Percentiles rank a stretch among this genome's conserved stretches.
Conservation (phyloP, 148 eudicot species). For the Polygonum maritimum region DNA sequence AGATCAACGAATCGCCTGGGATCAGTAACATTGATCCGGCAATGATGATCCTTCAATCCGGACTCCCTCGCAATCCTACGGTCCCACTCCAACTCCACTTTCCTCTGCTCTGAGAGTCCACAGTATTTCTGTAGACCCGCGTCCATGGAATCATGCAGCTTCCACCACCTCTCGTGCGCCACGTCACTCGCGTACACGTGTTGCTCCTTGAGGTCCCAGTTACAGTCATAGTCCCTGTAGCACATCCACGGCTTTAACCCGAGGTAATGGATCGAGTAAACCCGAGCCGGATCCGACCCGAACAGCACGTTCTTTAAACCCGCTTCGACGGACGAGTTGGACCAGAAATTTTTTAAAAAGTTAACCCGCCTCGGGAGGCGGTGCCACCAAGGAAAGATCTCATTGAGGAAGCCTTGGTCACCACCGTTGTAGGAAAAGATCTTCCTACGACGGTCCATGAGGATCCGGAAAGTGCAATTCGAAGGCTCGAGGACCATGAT, state of each 20-base stretch:
- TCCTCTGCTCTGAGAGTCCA: conserved; percentile 42
- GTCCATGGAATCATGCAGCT: conserved; percentile 67
- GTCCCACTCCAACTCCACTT: conserved; percentile 59
- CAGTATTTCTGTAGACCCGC: conserved; percentile 45
- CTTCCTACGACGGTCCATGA: conserved; percentile 49
- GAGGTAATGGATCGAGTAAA: conserved; percentile 72
- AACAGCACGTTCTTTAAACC: conserved; percentile 59
- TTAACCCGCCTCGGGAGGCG: conserved; percentile 76
- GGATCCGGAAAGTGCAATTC: conserved; percentile 58
- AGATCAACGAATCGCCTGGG: conserved; percentile 24
- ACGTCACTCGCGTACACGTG: conserved; percentile 74
- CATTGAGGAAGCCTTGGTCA: conserved; percentile 87
- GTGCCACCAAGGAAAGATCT: conserved; percentile 97
- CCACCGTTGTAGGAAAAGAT: conserved; percentile 87
- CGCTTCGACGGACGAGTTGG: conserved; percentile 42
- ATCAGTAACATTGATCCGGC: conserved; percentile 79
- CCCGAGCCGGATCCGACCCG: conserved; percentile 59
- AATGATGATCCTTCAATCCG: conserved; percentile 40
- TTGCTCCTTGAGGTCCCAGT: conserved; percentile 54
- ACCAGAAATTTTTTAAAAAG: conserved; percentile 85
- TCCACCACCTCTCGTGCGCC: conserved; percentile 87
- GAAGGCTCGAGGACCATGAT: conserved; percentile 94
- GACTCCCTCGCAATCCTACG: conserved; percentile 43
- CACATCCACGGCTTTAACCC: conserved; percentile 93
- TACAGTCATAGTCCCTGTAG: conserved; percentile 90